A percentile compares a stretch with the other conserved stretches of the same genome.
Conservation (phyloP, 495 filamentous ascomycete species). For the Penicillium paxilli region DNA sequence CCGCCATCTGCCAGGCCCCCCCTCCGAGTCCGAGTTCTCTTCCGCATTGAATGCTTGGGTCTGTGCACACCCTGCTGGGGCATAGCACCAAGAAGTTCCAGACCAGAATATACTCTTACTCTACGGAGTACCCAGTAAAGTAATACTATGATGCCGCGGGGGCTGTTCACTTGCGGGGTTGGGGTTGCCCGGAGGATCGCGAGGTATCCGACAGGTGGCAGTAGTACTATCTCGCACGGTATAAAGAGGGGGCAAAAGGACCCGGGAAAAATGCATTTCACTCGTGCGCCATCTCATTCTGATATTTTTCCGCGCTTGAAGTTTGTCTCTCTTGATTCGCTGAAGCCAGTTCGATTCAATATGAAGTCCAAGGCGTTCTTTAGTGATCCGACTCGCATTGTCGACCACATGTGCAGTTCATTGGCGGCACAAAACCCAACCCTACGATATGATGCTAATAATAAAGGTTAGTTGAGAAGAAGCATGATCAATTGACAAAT, state of each 20-base stretch:
- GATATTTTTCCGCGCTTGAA: neutral
- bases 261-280: neutral
- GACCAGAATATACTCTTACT: slow-evolving; percentile 1
- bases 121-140: too few relatives aligned
- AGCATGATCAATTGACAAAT: neutral
- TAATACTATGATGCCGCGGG: neutral
- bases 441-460: slow-evolving; percentile 1
- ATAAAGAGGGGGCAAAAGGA: slow-evolving; percentile 1
- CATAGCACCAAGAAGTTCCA: neutral
- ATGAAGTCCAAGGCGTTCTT: slow-evolving; percentile 12
- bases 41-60: neutral
- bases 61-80: slow-evolving; percentile 4
- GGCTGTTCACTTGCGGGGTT: slow-evolving; percentile 3
- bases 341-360: neutral
- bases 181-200: neutral
- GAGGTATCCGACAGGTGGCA: slow-evolving; percentile 4
- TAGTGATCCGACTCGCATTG: slow-evolving; percentile 5
- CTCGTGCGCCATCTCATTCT: neutral
- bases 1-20: neutral
- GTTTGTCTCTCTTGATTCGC: neutral
- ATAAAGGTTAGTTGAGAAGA: slow-evolving; percentile 1
- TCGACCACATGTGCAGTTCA: slow-evolving; percentile 9
- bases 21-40: neutral
- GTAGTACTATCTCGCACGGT: too few relatives aligned
- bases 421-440: slow-evolving; percentile 5